These are phyloP conservation scores for Haberlea rhodopensis DNA, from an alignment of 257 asterid species.

Conservation along the genomic window DNA sequence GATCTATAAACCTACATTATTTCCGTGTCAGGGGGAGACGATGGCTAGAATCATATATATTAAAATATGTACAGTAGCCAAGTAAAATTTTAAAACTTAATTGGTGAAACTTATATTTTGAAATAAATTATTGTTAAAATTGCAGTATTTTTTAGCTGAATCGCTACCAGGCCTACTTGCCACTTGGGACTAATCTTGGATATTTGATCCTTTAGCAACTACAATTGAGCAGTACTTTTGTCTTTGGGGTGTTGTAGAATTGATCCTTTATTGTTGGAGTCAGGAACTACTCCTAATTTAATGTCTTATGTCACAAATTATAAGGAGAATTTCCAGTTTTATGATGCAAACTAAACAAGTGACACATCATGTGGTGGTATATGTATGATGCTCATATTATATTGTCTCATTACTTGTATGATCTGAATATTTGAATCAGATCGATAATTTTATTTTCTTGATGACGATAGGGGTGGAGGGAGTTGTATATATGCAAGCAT, in stretches of 20 bases:
- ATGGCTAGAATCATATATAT: too few species aligned
- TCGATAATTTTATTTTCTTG: slow-evolving; percentile 1
- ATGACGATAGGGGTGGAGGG: slow-evolving; percentile 63
- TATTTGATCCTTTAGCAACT: neutral
- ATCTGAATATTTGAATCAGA: neutral
- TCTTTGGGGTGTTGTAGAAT: slow-evolving; percentile 5
- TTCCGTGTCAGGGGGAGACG: too few species aligned
- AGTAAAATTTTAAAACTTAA: too few species aligned
- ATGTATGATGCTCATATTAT: neutral
- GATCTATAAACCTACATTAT: too few species aligned
- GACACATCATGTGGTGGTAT: neutral
- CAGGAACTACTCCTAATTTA: slow-evolving; percentile 5
- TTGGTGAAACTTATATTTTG: too few species aligned
- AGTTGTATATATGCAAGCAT: slow-evolving; percentile 57
- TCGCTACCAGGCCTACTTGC: too few species aligned
- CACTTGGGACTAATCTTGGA: neutral
- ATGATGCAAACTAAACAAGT: too few species aligned
- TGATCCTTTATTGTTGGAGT: slow-evolving; percentile 16
- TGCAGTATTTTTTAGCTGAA: too few species aligned
- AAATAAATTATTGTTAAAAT: too few species aligned
- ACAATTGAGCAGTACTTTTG: too few species aligned
- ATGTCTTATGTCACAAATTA: neutral
- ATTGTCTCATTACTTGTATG: neutral
- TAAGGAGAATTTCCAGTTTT: neutral
- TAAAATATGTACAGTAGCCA: too few species aligned